Percentiles rank a stretch among this genome's conserved stretches.
Evolutionary conservation across 257 asterid genomes (phyloP).

Genomic region (Asclepias syriaca): DNA sequence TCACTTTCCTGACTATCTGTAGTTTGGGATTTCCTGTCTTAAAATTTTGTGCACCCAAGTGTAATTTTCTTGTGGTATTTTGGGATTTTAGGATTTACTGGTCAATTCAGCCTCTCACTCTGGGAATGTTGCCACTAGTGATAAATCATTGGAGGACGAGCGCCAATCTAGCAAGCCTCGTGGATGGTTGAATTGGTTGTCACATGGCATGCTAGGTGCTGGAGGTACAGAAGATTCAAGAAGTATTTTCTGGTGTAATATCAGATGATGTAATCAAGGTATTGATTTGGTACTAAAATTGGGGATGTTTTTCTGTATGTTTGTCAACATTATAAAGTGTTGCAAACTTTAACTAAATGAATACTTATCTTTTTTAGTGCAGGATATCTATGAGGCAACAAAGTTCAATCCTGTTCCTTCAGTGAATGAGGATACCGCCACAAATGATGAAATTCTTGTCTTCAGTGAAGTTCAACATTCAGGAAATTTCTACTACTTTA

Average conservation of each 20-base stretch:
- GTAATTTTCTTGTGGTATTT: conserved; percentile 16
- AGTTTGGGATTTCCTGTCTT: background rate
- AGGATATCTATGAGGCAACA: conserved; percentile 98
- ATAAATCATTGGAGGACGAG: conserved; percentile 56
- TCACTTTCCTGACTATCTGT: background rate
- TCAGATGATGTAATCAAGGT: conserved; percentile 94
- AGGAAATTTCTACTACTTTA: conserved; percentile 46
- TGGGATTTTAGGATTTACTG: conserved; percentile 55
- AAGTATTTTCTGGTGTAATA: conserved; percentile 88
- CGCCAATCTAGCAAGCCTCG: conserved; percentile 68
- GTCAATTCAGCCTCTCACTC: conserved; percentile 37
- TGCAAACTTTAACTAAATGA: background rate
- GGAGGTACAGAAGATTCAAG: conserved; percentile 89
- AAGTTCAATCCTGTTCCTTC: conserved; percentile 68
- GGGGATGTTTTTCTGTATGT: background rate
- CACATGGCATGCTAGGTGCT: conserved; percentile 98
- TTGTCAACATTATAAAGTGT: background rate
- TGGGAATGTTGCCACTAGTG: conserved; percentile 49
- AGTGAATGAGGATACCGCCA: conserved; percentile 47
- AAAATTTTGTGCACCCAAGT: background rate
- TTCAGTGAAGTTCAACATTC: conserved; percentile 59
- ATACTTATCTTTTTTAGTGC: conserved; percentile 20
- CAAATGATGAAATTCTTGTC: conserved; percentile 55
- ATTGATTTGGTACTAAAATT: conserved; percentile 12
- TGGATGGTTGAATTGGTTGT: conserved; percentile 98